Evolutionary conservation across 1,139 yeast genomes (phyloP), one percentile per base, ranked within the genome.

Genomic region (Saccharomyces pastorianus): DNA sequence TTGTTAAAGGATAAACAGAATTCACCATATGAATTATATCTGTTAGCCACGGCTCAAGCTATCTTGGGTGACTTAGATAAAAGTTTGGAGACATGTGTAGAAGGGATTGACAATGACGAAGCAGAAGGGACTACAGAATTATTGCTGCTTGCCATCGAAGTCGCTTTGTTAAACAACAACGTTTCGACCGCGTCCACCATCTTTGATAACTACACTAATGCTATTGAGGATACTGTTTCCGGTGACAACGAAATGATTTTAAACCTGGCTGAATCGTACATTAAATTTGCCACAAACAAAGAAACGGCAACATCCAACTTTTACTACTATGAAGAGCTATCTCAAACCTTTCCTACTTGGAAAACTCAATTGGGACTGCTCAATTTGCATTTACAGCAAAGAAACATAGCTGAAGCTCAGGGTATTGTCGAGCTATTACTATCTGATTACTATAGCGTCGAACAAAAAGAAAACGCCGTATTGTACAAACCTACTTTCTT

Each of bases 401-500:
- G 69, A 27, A 73, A 74, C 56, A 57, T 73, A n/a, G 74, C 74
- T 3, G 78, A 76, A 59, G 73, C 78, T n/a, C 63, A 67, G 50
- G 73, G 72, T 14, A 67, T 73, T 42, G 63, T 74, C 4, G 67
- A 64, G 32, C 58, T 67, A 52, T 59, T 69, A 55, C 65, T 69
- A 50, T 60, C 66, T 23, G 71, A 69, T 49, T 59, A 61, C 52
- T 62, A 65, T 55, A 54, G 54, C 6, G 63, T 56, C n/a, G 64
- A 64, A 47, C 67, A 56, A 57, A 60, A 56, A 48, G 64, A 59
- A 14, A 55, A 54, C 17, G 67, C 68, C 13, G 57, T 49, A 51
- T 56, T 53, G 13, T 66, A 69, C 57, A 60, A 62, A 46, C 77
- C 76, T 20, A 79, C 80, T 64, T 73, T 79, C 49, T 62, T 82